Conservation (phyloP, 2,329 filamentous ascomycete genomes). For the Penicillium nordicum region DNA sequence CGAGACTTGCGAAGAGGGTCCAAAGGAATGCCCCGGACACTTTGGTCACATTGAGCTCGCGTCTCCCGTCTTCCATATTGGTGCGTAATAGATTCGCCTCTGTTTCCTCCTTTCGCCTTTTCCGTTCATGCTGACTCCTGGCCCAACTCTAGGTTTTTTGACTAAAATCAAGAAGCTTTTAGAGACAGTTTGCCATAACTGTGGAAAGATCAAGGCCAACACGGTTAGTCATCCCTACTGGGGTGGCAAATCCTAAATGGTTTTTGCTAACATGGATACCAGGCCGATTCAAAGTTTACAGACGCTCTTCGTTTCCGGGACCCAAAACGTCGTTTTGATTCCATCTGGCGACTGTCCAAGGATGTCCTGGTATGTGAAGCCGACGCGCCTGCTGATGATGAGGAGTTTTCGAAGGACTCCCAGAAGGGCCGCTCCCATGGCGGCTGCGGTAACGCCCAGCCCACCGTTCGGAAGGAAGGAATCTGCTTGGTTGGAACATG, state of each 20-base stretch:
- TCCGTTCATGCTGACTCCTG: slow-evolving; percentile 25
- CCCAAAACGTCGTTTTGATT: slow-evolving; percentile 89
- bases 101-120: slow-evolving; percentile 2
- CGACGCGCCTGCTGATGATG: slow-evolving; percentile 64
- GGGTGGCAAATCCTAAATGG: slow-evolving; percentile 55
- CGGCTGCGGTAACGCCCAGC: slow-evolving; percentile 89
- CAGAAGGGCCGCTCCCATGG: slow-evolving; percentile 65
- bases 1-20: slow-evolving; percentile 92
- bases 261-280: slow-evolving; percentile 48
- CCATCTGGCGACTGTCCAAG: slow-evolving; percentile 89
- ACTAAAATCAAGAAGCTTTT: slow-evolving; percentile 99
- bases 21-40: slow-evolving; percentile 94
- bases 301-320: slow-evolving; percentile 81
- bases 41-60: slow-evolving; percentile 99
- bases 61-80: slow-evolving; percentile 87
- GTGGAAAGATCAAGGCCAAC: slow-evolving; percentile 95
- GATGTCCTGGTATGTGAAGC: slow-evolving; percentile 80
- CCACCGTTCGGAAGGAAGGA: slow-evolving; percentile 80
- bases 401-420: slow-evolving; percentile 65
- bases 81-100: slow-evolving; percentile 38
- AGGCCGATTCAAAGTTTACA: slow-evolving; percentile 81
- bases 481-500: slow-evolving; percentile 74
- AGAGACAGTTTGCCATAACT: slow-evolving; percentile 98
- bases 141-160: slow-evolving; percentile 69
- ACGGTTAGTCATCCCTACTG: slow-evolving; percentile 78